Evolutionary conservation across 345 rosid genomes (phyloP).

Genomic region (Hibiscus trionum): DNA sequence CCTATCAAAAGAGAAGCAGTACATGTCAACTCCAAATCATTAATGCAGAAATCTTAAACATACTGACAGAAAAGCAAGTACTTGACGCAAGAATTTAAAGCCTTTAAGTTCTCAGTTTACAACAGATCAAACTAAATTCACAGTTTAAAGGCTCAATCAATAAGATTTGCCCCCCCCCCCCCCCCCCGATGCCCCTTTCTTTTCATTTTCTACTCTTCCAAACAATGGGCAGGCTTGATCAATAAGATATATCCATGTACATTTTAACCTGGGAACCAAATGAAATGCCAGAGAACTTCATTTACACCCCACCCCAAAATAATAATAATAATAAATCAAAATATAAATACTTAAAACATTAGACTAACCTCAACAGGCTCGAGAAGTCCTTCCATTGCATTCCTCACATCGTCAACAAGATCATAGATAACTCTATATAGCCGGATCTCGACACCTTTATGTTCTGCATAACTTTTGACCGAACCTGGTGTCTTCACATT

Average conservation of each 20-base stretch:
- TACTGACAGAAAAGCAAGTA: neutral
- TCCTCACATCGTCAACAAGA: constrained; percentile 82
- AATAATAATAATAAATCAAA: neutral
- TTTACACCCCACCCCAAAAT: neutral
- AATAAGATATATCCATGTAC: neutral
- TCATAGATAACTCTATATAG: constrained; percentile 87
- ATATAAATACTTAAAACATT: neutral
- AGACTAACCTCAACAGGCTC: constrained; percentile 74
- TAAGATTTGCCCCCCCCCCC: neutral
- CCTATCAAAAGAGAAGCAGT: constrained; percentile 41
- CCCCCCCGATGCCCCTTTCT: neutral
- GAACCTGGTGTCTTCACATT: constrained; percentile 74
- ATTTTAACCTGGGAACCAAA: neutral
- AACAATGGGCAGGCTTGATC: neutral
- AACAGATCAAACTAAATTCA: constrained; percentile 4
- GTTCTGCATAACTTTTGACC: constrained; percentile 77
- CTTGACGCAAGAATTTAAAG: neutral
- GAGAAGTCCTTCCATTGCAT: constrained; percentile 98
- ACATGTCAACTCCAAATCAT: constrained; percentile 17
- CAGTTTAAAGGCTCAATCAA: neutral
- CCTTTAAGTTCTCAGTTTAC: neutral
- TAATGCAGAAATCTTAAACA: neutral
- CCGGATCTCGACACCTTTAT: constrained; percentile 89
- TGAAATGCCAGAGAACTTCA: neutral
- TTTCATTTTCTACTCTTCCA: neutral